These are phyloP conservation scores for Babesia bovis DNA, from an alignment of 169 alveolate species.

Conservation along the genomic window DNA sequence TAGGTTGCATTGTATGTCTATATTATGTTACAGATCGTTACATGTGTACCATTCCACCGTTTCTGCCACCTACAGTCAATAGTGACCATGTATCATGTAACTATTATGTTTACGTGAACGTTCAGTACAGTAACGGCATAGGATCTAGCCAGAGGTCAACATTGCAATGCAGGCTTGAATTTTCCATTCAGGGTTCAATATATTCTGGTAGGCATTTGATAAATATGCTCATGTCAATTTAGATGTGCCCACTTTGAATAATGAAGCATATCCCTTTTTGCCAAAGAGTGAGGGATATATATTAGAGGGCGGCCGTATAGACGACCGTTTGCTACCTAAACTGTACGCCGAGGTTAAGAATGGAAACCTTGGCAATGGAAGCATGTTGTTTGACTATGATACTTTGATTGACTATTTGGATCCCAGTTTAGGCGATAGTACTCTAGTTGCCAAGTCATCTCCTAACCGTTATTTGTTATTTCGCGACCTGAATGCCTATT, in stretches of 20 bases:
- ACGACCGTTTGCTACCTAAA: background rate
- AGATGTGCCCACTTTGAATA: slow-evolving; percentile 57
- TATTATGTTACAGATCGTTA: slow-evolving; percentile 28
- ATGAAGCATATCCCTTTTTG: slow-evolving; percentile 44
- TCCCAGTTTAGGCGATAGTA: background rate
- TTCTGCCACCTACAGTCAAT: slow-evolving; percentile 58
- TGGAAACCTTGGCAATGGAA: background rate
- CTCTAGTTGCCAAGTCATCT: no score
- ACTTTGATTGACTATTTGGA: slow-evolving; percentile 20
- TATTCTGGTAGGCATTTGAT: slow-evolving; percentile 32
- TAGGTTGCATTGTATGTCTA: slow-evolving; percentile 8
- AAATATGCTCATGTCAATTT: no score
- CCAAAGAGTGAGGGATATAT: slow-evolving; percentile 40
- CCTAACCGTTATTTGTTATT: slow-evolving; percentile 1
- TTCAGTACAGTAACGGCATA: slow-evolving; percentile 32
- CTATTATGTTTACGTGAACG: slow-evolving; percentile 43
- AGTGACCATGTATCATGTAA: slow-evolving; percentile 49
- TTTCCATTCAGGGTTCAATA: slow-evolving; percentile 42
- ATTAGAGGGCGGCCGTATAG: slow-evolving; percentile 13
- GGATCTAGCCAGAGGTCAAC: background rate
- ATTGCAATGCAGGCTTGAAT: slow-evolving; percentile 36
- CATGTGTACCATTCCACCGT: slow-evolving; percentile 56
- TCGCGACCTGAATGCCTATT: slow-evolving; percentile 51
- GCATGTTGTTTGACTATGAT: slow-evolving; percentile 49
- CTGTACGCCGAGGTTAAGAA: slow-evolving; percentile 5